Conservation (phyloP, 176 grass and related monocot genomes). For the Alopecurus myosuroides region DNA sequence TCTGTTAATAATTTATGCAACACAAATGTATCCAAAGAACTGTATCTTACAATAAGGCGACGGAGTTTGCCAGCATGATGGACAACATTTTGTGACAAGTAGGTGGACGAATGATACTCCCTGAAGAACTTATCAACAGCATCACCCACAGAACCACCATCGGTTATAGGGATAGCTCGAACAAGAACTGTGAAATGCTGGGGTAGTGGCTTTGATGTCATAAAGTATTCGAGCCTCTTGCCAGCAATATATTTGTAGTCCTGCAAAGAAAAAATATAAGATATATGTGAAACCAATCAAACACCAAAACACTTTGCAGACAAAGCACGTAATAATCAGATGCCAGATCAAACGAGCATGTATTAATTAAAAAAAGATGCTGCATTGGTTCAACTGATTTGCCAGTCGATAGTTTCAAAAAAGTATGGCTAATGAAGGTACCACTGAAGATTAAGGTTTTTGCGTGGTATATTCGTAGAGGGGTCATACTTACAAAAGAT, state of each 20-base stretch:
- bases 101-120: constrained; percentile 78
- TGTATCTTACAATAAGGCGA: constrained; percentile 62
- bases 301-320: not conserved
- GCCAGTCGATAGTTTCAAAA: too few species aligned
- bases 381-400: not conserved
- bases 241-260: constrained; percentile 80
- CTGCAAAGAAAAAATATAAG: constrained; percentile 33
- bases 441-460: too few species aligned
- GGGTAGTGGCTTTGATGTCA: constrained; percentile 60
- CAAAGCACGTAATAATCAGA: not conserved
- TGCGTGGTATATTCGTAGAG: too few species aligned
- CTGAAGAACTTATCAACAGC: constrained; percentile 80
- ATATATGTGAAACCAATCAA: constrained; percentile 22
- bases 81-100: constrained; percentile 66
- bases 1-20: constrained; percentile 1
- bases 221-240: constrained; percentile 83
- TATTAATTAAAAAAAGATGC: not conserved
- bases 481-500: too few species aligned
- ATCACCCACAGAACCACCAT: constrained; percentile 60
- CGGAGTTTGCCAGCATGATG: constrained; percentile 79
- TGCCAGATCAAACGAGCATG: not conserved
- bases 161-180: constrained; percentile 64
- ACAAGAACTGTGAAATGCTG: constrained; percentile 91
- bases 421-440: too few species aligned
- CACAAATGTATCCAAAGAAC: constrained; percentile 6